These are phyloP conservation scores for Fusarium aywerte DNA, from an alignment of 2,329 filamentous ascomycete genomes.

Conservation along the genomic window DNA sequence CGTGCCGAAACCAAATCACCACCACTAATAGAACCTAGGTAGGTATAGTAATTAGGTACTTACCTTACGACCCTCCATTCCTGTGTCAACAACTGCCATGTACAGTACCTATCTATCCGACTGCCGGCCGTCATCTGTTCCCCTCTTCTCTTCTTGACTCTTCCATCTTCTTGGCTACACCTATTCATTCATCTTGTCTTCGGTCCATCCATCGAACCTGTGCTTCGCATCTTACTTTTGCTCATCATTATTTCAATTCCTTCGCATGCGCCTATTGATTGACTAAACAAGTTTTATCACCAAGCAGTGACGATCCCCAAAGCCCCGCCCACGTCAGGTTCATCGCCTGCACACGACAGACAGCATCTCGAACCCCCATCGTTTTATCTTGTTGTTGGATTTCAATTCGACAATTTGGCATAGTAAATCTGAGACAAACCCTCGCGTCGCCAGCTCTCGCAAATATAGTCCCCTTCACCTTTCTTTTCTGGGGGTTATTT, in stretches of 20 bases:
- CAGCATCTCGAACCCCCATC: neutral
- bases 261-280: conserved; percentile 21
- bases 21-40: conserved; percentile 22
- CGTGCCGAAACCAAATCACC: conserved; percentile 36
- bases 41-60: no score
- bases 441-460: neutral
- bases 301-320: conserved; percentile 32
- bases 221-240: conserved; percentile 12
- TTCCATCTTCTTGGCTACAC: conserved; percentile 18
- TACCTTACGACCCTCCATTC: conserved; percentile 6
- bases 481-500: conserved; percentile 2
- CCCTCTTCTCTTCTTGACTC: conserved; percentile 29
- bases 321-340: neutral
- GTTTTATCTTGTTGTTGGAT: conserved; percentile 16
- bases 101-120: conserved; percentile 14
- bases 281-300: conserved; percentile 10
- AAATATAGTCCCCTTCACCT: conserved; percentile 20
- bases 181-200: conserved; percentile 24
- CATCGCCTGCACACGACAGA: neutral
- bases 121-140: conserved; percentile 32
- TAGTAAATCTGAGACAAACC: conserved; percentile 1
- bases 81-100: conserved; percentile 9
- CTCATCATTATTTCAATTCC: conserved; percentile 10
- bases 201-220: conserved; percentile 1
- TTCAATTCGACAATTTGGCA: neutral